Conservation (phyloP, 495 filamentous ascomycete genomes). For the Talaromyces liani region DNA sequence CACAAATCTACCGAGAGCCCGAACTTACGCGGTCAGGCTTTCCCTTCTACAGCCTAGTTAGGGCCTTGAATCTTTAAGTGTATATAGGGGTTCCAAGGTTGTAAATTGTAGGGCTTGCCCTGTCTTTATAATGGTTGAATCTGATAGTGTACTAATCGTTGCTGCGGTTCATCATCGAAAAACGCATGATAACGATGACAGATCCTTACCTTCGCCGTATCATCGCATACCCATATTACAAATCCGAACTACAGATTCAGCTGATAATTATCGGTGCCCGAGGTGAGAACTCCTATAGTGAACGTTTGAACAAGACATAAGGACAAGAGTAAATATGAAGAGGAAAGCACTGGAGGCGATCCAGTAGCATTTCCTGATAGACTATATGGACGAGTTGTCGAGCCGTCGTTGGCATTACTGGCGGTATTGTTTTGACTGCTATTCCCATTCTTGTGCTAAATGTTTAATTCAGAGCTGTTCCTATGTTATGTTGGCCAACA, state of each 20-base stretch:
- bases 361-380: slow-evolving; percentile 51
- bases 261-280: too few species aligned
- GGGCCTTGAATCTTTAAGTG: not conserved
- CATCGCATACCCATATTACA: not conserved
- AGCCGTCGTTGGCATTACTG: slow-evolving; percentile 7
- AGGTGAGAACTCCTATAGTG: too few species aligned
- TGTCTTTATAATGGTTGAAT: not conserved
- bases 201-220: not conserved
- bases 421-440: slow-evolving; percentile 44
- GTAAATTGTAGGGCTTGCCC: not conserved
- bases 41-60: not conserved
- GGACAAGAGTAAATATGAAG: slow-evolving; percentile 35
- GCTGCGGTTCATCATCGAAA: not conserved
- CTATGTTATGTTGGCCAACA: too few species aligned
- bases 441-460: slow-evolving; percentile 33
- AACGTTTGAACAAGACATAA: too few species aligned
- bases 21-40: not conserved
- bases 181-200: not conserved
- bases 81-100: not conserved
- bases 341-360: slow-evolving; percentile 64
- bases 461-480: slow-evolving; percentile 21
- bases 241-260: too few species aligned
- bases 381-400: slow-evolving; percentile 42
- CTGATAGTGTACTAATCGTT: not conserved
- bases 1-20: not conserved